Evolutionary conservation across 202 grass and related monocot genomes (phyloP).

Genomic region (Schoenoplectus tabernaemontani): DNA sequence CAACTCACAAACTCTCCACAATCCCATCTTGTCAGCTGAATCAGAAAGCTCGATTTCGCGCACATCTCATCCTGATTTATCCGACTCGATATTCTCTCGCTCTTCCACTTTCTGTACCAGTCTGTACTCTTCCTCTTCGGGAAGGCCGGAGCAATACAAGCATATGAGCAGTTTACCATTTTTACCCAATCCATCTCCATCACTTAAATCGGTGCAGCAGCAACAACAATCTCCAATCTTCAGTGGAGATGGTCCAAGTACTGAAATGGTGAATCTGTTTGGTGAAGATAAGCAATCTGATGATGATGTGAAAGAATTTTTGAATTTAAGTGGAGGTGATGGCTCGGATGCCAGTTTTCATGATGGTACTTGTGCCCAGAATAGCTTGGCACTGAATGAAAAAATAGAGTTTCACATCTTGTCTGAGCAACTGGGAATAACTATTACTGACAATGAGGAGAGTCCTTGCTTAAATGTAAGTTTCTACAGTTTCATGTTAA

Average conservation of each 20-base stretch:
- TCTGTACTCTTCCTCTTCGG: slow-evolving; percentile 38
- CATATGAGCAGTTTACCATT: slow-evolving; percentile 33
- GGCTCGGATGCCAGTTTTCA: slow-evolving; percentile 37
- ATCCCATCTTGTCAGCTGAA: slow-evolving; percentile 37
- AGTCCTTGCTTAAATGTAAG: slow-evolving; percentile 63
- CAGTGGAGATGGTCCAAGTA: slow-evolving; percentile 26
- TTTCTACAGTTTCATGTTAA: not conserved
- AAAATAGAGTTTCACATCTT: slow-evolving; percentile 70
- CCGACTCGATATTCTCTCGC: slow-evolving; percentile 31
- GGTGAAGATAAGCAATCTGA: slow-evolving; percentile 32
- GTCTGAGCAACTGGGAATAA: slow-evolving; percentile 74
- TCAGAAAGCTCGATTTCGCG: slow-evolving; percentile 39
- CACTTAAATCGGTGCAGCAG: slow-evolving; percentile 35
- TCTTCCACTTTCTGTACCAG: slow-evolving; percentile 74
- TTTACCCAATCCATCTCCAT: slow-evolving; percentile 42
- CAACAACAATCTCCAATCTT: slow-evolving; percentile 27
- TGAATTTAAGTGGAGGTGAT: slow-evolving; percentile 58
- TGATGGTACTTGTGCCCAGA: slow-evolving; percentile 25
- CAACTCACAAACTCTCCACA: slow-evolving; percentile 33
- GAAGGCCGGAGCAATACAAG: slow-evolving; percentile 18
- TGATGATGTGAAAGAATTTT: slow-evolving; percentile 45
- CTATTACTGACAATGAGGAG: slow-evolving; percentile 45
- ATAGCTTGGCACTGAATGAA: slow-evolving; percentile 36
- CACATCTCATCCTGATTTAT: slow-evolving; percentile 15
- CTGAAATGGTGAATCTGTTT: not conserved